Conservation (phyloP, 345 rosid genomes). For the Linum usitatissimum region DNA sequence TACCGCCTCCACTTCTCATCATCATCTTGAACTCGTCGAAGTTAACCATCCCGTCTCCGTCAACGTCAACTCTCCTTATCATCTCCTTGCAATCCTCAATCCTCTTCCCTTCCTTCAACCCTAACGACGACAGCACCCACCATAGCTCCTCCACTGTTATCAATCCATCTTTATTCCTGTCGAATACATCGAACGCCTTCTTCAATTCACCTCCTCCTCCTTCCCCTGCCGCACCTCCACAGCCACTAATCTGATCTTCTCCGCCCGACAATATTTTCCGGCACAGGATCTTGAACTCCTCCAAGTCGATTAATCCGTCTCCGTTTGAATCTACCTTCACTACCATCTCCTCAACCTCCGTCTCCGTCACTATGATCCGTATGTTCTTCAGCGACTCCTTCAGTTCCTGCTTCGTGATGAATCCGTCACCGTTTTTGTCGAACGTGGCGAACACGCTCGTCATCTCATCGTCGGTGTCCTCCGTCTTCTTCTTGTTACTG, state of each 20-base stretch:
- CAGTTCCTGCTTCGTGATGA: conserved; percentile 20
- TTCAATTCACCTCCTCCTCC: conserved; percentile 15
- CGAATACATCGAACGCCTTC: conserved; percentile 27
- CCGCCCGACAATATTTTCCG: background rate
- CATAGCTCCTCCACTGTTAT: conserved; percentile 20
- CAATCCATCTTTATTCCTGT: conserved; percentile 21
- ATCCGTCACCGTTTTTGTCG: conserved; percentile 28
- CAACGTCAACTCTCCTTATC: background rate
- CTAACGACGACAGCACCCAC: background rate
- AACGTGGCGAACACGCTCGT: conserved; percentile 20
- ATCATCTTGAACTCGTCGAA: conserved; percentile 6
- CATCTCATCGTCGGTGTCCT: conserved; percentile 11
- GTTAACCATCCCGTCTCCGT: conserved; percentile 2
- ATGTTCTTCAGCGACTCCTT: conserved; percentile 22
- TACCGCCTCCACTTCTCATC: conserved; percentile 3
- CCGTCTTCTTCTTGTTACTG: background rate
- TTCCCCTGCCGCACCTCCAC: background rate
- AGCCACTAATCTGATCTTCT: background rate
- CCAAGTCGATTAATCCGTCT: conserved; percentile 23
- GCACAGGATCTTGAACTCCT: conserved; percentile 19
- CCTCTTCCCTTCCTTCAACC: conserved; percentile 6
- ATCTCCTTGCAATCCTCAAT: conserved; percentile 3
- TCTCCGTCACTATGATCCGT: conserved; percentile 18
- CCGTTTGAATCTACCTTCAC: conserved; percentile 22
- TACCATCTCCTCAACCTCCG: conserved; percentile 22